phyloP scores from a whole-genome alignment of 2,329 filamentous ascomycete genomes.

The Aureobasidium sp. region DNA sequence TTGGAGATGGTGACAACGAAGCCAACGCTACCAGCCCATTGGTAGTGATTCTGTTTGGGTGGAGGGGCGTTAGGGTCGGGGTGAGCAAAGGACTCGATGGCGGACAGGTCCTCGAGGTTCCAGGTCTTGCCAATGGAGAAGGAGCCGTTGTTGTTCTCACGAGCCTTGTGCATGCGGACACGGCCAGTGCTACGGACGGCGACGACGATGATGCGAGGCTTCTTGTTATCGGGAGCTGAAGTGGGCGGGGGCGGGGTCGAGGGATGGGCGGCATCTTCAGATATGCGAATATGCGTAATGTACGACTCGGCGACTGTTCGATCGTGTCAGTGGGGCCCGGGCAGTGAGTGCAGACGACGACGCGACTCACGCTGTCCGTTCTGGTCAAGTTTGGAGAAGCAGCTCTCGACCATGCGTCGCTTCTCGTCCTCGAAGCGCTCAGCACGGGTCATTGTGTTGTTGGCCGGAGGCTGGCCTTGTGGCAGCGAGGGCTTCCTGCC shows the following conservation, averaged over 20 bases:
- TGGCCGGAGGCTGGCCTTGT: slow-evolving; percentile 1
- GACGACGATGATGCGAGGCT: slow-evolving; percentile 85
- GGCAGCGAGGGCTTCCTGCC: not conserved
- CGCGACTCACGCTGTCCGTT: slow-evolving; percentile 70
- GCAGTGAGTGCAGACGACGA: slow-evolving; percentile 10
- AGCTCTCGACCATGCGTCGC: slow-evolving; percentile 85
- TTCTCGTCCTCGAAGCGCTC: slow-evolving; percentile 97
- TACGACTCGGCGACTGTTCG: slow-evolving; percentile 76
- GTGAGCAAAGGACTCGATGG: slow-evolving; percentile 74
- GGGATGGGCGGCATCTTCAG: slow-evolving; percentile 77
- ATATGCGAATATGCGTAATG: slow-evolving; percentile 92
- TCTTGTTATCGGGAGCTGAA: slow-evolving; percentile 67
- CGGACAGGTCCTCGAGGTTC: slow-evolving; percentile 83
- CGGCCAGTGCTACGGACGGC: slow-evolving; percentile 86
- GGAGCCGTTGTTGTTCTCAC: slow-evolving; percentile 86
- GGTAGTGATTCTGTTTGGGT: slow-evolving; percentile 51
- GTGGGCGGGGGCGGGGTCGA: slow-evolving; percentile 78
- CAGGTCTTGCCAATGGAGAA: slow-evolving; percentile 99
- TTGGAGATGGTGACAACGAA: slow-evolving; percentile 87
- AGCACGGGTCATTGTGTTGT: slow-evolving; percentile 45
- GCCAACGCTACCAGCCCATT: slow-evolving; percentile 76
- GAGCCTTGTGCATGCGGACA: slow-evolving; percentile 92
- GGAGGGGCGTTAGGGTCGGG: slow-evolving; percentile 37
- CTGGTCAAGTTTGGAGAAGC: slow-evolving; percentile 82
- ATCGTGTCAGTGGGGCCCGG: not conserved